These are phyloP conservation scores for Miscanthus lutarioriparius DNA, from an alignment of 176 grass and related monocot species.

Conservation along the genomic window DNA sequence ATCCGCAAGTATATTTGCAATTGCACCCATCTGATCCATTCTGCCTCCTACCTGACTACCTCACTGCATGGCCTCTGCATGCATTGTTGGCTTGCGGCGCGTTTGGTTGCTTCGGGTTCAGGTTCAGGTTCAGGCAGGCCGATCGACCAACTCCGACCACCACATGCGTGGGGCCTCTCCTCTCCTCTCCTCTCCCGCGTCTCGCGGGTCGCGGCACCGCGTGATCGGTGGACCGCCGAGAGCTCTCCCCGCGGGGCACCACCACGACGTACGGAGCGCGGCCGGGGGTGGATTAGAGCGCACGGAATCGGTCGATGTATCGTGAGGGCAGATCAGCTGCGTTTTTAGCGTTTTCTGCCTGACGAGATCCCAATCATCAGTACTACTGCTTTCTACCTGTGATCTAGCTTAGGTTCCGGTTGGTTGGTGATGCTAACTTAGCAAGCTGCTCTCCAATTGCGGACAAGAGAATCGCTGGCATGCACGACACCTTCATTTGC, in stretches of 20 bases:
- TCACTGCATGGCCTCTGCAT: too few species aligned
- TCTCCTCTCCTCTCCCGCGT: not conserved
- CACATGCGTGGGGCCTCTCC: constrained; percentile 16
- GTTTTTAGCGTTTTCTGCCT: not conserved
- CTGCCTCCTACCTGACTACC: too few species aligned
- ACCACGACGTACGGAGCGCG: too few species aligned
- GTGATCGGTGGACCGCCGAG: not conserved
- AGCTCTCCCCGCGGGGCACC: too few species aligned
- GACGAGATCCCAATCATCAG: not conserved
- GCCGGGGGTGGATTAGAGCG: not conserved
- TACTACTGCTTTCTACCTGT: not conserved
- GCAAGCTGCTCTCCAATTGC: not conserved
- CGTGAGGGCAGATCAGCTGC: not conserved
- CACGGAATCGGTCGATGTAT: not conserved
- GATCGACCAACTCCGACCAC: not conserved
- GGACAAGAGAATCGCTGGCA: not conserved
- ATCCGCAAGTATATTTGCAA: too few species aligned
- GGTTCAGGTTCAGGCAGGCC: constrained; percentile 16
- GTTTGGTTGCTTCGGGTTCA: not conserved
- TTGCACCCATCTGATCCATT: too few species aligned
- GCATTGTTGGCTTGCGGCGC: too few species aligned
- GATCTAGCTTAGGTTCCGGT: not conserved
- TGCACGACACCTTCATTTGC: not conserved
- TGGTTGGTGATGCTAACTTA: not conserved
- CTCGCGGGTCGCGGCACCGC: not conserved